phyloP scores from a whole-genome alignment of 306 rosid species.

The Benincasa hispida region DNA sequence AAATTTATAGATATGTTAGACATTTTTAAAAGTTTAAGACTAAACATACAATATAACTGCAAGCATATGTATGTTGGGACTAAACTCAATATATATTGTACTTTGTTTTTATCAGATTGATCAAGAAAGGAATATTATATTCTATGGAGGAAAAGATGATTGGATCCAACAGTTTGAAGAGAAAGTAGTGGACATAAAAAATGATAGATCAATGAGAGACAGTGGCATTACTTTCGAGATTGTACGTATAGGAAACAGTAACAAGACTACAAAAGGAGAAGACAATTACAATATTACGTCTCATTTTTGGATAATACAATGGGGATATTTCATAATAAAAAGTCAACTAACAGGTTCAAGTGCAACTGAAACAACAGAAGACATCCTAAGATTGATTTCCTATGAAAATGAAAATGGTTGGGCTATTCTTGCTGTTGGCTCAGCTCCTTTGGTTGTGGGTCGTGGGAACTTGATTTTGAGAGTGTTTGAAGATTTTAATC shows the following conservation, averaged over 20 bases:
- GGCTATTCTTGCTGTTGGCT: conserved; percentile 32
- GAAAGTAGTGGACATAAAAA: conserved; percentile 22
- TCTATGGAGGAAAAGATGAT: conserved; percentile 54
- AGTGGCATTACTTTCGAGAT: conserved; percentile 9
- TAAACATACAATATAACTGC: no score
- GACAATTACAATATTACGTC: conserved; percentile 16
- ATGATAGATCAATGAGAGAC: conserved; percentile 17
- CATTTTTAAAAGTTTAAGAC: no score
- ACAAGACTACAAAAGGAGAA: conserved; percentile 3
- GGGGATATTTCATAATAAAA: not conserved
- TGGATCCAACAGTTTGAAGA: conserved; percentile 47
- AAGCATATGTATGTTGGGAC: no score
- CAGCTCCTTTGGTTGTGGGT: conserved; percentile 19
- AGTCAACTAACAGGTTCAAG: not conserved
- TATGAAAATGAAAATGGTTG: conserved; percentile 46
- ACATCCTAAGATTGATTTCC: conserved; percentile 35
- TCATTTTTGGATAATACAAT: conserved; percentile 29
- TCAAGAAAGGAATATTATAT: conserved; percentile 40
- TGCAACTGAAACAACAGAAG: conserved; percentile 14
- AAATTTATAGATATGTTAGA: no score
- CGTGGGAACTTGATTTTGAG: conserved; percentile 24
- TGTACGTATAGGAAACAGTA: conserved; percentile 13
- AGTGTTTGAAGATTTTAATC: conserved; percentile 30
- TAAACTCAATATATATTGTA: no score
- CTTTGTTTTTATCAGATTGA: conserved; percentile 14